phyloP scores from a whole-genome alignment of 1,284 basidiomycete genomes.

The Austroboletus niveus region DNA sequence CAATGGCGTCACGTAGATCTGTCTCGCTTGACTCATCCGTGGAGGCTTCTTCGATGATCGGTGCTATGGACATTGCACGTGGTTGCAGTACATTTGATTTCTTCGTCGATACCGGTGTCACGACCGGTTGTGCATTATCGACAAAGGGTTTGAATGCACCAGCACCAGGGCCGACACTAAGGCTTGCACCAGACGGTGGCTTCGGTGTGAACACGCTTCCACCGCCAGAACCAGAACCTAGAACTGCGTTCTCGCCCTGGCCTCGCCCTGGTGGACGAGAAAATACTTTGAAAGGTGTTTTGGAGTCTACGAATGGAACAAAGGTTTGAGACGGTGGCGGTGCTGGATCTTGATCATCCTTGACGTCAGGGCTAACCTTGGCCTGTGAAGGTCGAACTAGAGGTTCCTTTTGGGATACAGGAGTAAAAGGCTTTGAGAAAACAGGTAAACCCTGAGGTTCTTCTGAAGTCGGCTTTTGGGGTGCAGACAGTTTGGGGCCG shows the following conservation, averaged over 20 bases:
- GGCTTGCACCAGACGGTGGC: slow-evolving; percentile 25
- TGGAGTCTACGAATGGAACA: slow-evolving; percentile 51
- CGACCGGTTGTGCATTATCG: slow-evolving; percentile 37
- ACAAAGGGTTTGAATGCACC: slow-evolving; percentile 46
- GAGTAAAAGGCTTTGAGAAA: slow-evolving; percentile 63
- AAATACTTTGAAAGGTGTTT: slow-evolving; percentile 70
- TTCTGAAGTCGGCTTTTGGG: slow-evolving; percentile 26
- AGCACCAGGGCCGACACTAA: slow-evolving; percentile 6
- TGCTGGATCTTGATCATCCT: slow-evolving; percentile 15
- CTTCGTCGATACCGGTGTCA: slow-evolving; percentile 21
- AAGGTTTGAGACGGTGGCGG: slow-evolving; percentile 35
- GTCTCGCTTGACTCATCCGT: slow-evolving; percentile 35
- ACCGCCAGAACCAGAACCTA: slow-evolving; percentile 5
- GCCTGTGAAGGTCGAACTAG: slow-evolving; percentile 28
- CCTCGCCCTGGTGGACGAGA: slow-evolving; percentile 51
- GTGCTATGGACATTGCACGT: slow-evolving; percentile 18
- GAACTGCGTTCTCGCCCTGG: slow-evolving; percentile 37
- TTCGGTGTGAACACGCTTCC: slow-evolving; percentile 44
- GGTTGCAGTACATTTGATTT: slow-evolving; percentile 23
- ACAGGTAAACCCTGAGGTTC: slow-evolving; percentile 37
- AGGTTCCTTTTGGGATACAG: slow-evolving; percentile 42
- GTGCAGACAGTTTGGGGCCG: slow-evolving; percentile 31
- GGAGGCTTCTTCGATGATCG: slow-evolving; percentile 27
- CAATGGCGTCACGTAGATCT: slow-evolving; percentile 18
- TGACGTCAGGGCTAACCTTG: slow-evolving; percentile 20